Evolutionary conservation across 2,329 filamentous ascomycete genomes (phyloP).

Genomic region (Hypoxylon rubiginosum): DNA sequence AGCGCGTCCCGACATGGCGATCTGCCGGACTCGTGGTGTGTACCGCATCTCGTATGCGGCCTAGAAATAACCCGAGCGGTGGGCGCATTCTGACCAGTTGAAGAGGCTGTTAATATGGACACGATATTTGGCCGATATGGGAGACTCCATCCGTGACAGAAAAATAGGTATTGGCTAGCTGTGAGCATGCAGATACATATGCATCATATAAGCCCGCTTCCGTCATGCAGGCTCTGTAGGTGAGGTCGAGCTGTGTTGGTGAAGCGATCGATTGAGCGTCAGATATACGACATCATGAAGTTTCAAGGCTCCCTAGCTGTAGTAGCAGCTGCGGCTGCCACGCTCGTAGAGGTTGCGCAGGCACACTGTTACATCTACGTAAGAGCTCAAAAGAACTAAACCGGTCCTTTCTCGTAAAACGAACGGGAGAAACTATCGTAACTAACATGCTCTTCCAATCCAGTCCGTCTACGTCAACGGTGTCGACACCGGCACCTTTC

Average conservation of each 20-base stretch:
- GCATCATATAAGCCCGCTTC: slow-evolving; percentile 3
- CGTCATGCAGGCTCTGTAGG: background rate
- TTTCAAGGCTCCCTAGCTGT: slow-evolving; percentile 4
- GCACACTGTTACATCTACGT: slow-evolving; percentile 30
- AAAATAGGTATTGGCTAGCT: background rate
- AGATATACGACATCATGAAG: slow-evolving; percentile 2
- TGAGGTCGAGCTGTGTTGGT: background rate
- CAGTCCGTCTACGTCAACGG: slow-evolving; percentile 32
- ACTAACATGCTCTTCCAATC: background rate
- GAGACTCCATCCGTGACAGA: background rate
- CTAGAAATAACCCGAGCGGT: slow-evolving; percentile 3
- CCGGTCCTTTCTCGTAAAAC: no score
- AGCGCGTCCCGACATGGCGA: slow-evolving; percentile 26
- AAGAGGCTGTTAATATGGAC: background rate
- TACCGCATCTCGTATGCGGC: background rate
- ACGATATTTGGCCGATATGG: background rate
- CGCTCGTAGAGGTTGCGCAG: slow-evolving; percentile 1
- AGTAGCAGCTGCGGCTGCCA: slow-evolving; percentile 8
- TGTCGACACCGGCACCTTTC: slow-evolving; percentile 28
- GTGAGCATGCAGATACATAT: background rate
- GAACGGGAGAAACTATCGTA: background rate
- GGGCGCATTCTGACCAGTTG: slow-evolving; percentile 4
- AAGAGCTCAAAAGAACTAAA: no score
- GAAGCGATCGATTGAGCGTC: background rate
- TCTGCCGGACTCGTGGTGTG: slow-evolving; percentile 6